phyloP scores from a whole-genome alignment of 805 yeast species.

The Starmera dryadoides region DNA sequence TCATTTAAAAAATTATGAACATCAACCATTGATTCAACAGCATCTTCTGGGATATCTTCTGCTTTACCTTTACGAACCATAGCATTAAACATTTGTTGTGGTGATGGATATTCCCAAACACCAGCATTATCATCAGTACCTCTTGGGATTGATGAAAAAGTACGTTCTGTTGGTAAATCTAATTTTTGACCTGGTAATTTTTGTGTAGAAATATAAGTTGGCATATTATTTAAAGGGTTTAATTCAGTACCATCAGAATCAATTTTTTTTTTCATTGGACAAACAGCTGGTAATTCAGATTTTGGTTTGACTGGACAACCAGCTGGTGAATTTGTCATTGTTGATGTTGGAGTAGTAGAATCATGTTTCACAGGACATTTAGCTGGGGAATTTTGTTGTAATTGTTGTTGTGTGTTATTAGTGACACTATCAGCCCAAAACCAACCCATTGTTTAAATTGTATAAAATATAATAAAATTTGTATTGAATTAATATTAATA shows the following conservation, averaged over 20 bases:
- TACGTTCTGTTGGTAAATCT: conserved; percentile 75
- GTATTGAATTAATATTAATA: no score
- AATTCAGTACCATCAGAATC: conserved; percentile 21
- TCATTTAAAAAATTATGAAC: conserved; percentile 95
- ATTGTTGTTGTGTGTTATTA: neutral
- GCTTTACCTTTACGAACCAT: conserved; percentile 92
- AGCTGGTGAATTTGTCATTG: conserved; percentile 19
- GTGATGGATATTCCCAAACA: conserved; percentile 98
- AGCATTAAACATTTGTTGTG: conserved; percentile 98
- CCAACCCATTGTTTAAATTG: conserved; percentile 62
- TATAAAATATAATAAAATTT: neutral
- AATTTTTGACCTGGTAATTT: conserved; percentile 76
- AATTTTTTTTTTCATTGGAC: conserved; percentile 29
- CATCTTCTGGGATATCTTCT: conserved; percentile 86
- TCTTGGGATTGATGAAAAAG: conserved; percentile 79
- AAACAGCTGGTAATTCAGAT: conserved; percentile 25
- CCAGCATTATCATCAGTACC: conserved; percentile 62
- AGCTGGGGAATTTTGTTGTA: conserved; percentile 7
- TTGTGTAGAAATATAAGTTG: conserved; percentile 55
- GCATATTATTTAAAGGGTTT: conserved; percentile 90
- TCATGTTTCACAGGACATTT: conserved; percentile 36
- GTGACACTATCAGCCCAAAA: conserved; percentile 61
- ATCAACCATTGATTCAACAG: conserved; percentile 94
- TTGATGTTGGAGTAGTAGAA: conserved; percentile 5
- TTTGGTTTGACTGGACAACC: conserved; percentile 33